These are phyloP conservation scores for Oenanthe javanica DNA, from an alignment of 140 eudicot genomes.

Conservation along the genomic window DNA sequence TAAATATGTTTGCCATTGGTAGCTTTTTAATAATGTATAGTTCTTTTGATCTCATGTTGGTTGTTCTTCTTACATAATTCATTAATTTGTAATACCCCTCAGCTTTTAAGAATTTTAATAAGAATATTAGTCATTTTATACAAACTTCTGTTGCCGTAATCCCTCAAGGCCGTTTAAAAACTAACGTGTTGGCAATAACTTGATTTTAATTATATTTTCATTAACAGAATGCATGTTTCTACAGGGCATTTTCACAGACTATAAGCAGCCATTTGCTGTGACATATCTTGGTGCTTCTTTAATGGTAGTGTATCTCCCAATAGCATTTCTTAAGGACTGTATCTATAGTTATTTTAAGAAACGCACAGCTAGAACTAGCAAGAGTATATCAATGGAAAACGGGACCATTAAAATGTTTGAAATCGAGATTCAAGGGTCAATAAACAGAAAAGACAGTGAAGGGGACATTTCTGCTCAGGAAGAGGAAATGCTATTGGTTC, in stretches of 20 bases:
- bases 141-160: not conserved
- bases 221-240: slow-evolving; percentile 1
- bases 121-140: not conserved
- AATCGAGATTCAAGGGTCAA: slow-evolving; percentile 51
- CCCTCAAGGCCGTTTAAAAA: not conserved
- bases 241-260: slow-evolving; percentile 84
- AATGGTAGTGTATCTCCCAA: slow-evolving; percentile 92
- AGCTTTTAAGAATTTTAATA: not conserved
- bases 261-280: slow-evolving; percentile 98
- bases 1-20: not conserved
- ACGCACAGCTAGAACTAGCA: slow-evolving; percentile 36
- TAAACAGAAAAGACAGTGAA: slow-evolving; percentile 64
- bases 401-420: slow-evolving; percentile 49
- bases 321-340: slow-evolving; percentile 80
- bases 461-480: slow-evolving; percentile 46
- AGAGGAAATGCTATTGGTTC: slow-evolving; percentile 59
- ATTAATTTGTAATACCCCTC: not conserved
- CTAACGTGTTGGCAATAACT: not conserved
- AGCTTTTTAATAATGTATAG: not conserved
- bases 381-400: slow-evolving; percentile 13
- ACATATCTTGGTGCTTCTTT: slow-evolving; percentile 98
- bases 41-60: not conserved
- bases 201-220: slow-evolving; percentile 10
- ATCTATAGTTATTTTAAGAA: slow-evolving; percentile 38
- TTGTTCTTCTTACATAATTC: not conserved